Evolutionary conservation across 2,329 filamentous ascomycete genomes (phyloP).

Genomic region (Passalora sequoiae): DNA sequence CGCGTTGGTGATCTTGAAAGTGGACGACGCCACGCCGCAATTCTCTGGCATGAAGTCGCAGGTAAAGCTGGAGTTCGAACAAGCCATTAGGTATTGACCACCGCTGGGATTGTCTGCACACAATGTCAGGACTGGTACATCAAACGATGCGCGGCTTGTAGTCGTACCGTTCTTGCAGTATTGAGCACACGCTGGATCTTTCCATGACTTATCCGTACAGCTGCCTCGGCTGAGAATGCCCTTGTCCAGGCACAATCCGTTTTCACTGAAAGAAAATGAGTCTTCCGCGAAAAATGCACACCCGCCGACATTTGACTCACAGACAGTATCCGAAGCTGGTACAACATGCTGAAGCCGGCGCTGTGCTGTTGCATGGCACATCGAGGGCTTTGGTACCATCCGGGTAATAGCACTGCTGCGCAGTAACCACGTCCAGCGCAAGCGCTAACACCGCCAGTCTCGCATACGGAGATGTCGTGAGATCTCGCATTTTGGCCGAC

Average conservation of each 20-base stretch:
- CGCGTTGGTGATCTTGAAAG: constrained; percentile 5
- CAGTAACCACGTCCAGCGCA: not conserved
- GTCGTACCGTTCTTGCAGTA: constrained; percentile 17
- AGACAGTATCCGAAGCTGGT: constrained; percentile 15
- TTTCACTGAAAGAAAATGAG: not conserved
- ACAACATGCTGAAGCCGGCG: constrained; percentile 15
- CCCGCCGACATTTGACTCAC: too few species aligned
- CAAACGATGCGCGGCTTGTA: not conserved
- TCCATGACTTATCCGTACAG: constrained; percentile 17
- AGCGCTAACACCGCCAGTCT: not conserved
- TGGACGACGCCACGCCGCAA: constrained; percentile 4
- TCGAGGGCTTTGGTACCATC: constrained; percentile 15
- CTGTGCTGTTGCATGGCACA: constrained; percentile 15
- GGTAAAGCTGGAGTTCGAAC: constrained; percentile 9
- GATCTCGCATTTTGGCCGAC: not conserved
- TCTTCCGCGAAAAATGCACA: constrained; percentile 1
- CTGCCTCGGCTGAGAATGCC: constrained; percentile 14
- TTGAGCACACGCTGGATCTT: constrained; percentile 10
- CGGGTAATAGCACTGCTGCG: constrained; percentile 18
- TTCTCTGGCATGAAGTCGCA: constrained; percentile 12
- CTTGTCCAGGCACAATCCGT: constrained; percentile 16
- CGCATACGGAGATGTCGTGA: not conserved
- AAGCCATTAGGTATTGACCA: constrained; percentile 8
- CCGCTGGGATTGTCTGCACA: constrained; percentile 10
- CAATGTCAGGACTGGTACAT: constrained; percentile 1